phyloP scores from a whole-genome alignment of 2,329 filamentous ascomycete genomes.

The Fusarium nodosum region DNA sequence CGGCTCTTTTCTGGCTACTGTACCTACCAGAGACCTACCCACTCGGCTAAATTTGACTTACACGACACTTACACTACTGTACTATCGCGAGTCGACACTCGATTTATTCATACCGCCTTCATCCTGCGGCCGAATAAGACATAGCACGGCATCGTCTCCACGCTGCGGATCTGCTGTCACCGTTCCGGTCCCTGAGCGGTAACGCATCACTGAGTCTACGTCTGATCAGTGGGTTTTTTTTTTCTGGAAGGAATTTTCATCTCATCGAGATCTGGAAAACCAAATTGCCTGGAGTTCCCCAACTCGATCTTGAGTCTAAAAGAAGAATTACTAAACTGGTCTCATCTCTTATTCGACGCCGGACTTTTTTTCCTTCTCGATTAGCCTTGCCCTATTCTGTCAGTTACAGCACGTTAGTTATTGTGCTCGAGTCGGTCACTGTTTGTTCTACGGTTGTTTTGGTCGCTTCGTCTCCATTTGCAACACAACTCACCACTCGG shows the following conservation, averaged over 20 bases:
- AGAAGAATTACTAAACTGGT: constrained; percentile 18
- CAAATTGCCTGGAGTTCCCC: constrained; percentile 27
- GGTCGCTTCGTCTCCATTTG: constrained; percentile 31
- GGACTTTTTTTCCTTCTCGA: constrained; percentile 15
- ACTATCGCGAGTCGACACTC: constrained; percentile 35
- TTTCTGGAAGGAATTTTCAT: constrained; percentile 40
- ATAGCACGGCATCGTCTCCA: constrained; percentile 48
- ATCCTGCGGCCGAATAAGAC: constrained; percentile 38
- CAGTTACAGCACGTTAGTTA: constrained; percentile 8
- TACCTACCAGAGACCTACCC: constrained; percentile 21
- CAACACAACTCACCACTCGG: constrained; percentile 33
- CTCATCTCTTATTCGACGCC: constrained; percentile 19
- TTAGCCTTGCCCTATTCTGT: constrained; percentile 20
- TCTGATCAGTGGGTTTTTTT: constrained; percentile 39
- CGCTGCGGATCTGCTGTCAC: constrained; percentile 45
- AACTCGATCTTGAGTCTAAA: constrained; percentile 37
- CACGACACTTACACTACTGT: constrained; percentile 40
- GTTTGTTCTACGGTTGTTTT: constrained; percentile 28
- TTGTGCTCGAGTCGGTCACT: constrained; percentile 19
- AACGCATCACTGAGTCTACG: constrained; percentile 43
- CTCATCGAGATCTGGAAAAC: constrained; percentile 43
- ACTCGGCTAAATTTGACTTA: constrained; percentile 44
- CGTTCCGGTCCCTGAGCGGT: constrained; percentile 45
- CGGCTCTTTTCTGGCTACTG: constrained; percentile 33
- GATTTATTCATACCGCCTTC: constrained; percentile 42